A percentile compares a stretch with the other conserved stretches of the same genome.
phyloP scores from a whole-genome alignment of 345 rosid genomes.

The Salix suchowensis region DNA sequence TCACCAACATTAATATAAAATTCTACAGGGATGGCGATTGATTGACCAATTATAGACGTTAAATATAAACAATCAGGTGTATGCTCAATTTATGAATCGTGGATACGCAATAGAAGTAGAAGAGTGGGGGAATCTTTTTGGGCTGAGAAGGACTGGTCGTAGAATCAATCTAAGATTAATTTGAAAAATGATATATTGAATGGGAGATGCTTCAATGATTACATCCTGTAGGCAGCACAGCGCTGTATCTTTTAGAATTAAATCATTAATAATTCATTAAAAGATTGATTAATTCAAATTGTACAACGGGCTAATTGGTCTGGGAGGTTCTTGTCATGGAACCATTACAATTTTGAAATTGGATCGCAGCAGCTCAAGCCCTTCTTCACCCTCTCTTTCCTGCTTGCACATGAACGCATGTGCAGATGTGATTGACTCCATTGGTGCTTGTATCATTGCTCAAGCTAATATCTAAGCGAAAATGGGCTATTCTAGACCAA shows the following conservation, averaged over 20 bases:
- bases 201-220: neutral
- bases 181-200: neutral
- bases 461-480: neutral
- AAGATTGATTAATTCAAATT: neutral
- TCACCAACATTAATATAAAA: slow-evolving; percentile 5
- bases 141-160: slow-evolving; percentile 15
- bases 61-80: neutral
- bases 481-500: neutral
- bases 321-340: neutral
- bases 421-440: no score
- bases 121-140: neutral
- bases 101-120: neutral
- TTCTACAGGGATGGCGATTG: slow-evolving; percentile 19
- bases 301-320: neutral
- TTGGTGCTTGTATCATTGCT: no score
- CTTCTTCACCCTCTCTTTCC: no score
- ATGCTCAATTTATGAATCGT: neutral
- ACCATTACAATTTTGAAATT: neutral
- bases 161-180: neutral
- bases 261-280: neutral
- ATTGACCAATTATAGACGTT: slow-evolving; percentile 14
- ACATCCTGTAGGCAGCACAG: neutral
- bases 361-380: neutral
- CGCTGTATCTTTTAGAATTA: neutral
- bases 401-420: no score